phyloP scores from a whole-genome alignment of 1,284 basidiomycete genomes.

The Ceratobasidium sp. region DNA sequence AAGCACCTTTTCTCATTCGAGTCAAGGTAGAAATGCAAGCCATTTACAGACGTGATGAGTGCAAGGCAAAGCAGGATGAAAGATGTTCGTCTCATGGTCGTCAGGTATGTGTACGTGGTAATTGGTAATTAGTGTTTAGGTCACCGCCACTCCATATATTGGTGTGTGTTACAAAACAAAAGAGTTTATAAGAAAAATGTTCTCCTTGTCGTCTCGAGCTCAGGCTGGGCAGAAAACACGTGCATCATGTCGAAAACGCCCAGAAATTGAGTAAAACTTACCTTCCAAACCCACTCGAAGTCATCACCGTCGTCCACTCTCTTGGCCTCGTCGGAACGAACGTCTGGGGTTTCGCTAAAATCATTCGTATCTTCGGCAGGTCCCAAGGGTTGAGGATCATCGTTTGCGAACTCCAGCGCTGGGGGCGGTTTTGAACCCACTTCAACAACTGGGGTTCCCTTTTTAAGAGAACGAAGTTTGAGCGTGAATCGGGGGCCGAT shows the following conservation, averaged over 20 bases:
- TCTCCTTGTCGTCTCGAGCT: slow-evolving; percentile 20
- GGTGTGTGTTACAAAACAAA: background rate
- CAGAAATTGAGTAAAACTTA: slow-evolving; percentile 52
- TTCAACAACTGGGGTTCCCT: slow-evolving; percentile 83
- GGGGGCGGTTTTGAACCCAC: slow-evolving; percentile 66
- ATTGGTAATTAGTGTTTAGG: slow-evolving; percentile 29
- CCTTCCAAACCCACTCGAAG: slow-evolving; percentile 83
- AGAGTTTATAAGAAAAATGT: slow-evolving; percentile 8
- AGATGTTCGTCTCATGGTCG: slow-evolving; percentile 24
- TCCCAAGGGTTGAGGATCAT: slow-evolving; percentile 51
- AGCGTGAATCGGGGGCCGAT: slow-evolving; percentile 98
- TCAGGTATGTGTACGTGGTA: background rate
- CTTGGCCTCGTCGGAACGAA: slow-evolving; percentile 49
- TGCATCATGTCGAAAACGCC: background rate
- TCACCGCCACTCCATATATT: background rate
- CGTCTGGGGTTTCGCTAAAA: slow-evolving; percentile 46
- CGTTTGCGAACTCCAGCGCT: slow-evolving; percentile 67
- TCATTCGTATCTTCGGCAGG: slow-evolving; percentile 49
- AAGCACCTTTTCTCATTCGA: slow-evolving; percentile 94
- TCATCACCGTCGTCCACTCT: slow-evolving; percentile 65
- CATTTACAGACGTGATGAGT: slow-evolving; percentile 50
- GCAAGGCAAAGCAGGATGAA: slow-evolving; percentile 15
- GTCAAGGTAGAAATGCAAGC: slow-evolving; percentile 91
- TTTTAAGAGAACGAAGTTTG: slow-evolving; percentile 88
- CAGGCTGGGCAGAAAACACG: background rate